A percentile compares a stretch with the other conserved stretches of the same genome.
Conservation (phyloP, 768 basidiomycete species). For the Lepiota subincarnata region DNA sequence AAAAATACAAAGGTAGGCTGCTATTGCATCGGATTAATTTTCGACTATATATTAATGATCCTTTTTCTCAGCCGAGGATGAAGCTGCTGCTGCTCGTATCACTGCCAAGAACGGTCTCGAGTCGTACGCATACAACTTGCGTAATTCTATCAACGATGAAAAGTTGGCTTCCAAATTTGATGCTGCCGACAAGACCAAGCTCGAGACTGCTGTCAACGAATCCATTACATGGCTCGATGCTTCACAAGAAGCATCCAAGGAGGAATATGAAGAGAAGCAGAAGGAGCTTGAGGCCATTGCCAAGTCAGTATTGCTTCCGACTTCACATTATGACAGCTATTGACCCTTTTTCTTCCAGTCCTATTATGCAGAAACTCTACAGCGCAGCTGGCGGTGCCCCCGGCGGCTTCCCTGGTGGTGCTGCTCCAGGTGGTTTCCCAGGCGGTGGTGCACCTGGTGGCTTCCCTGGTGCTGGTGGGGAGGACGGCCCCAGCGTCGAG, state of each 20-base stretch:
- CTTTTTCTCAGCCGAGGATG: slow-evolving; percentile 66
- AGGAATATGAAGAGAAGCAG: slow-evolving; percentile 90
- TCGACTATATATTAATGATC: slow-evolving; percentile 13
- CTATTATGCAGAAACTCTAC: slow-evolving; percentile 72
- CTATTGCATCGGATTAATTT: background rate
- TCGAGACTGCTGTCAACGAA: slow-evolving; percentile 78
- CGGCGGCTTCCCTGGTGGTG: slow-evolving; percentile 60
- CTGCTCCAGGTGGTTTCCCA: slow-evolving; percentile 54
- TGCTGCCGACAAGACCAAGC: slow-evolving; percentile 76
- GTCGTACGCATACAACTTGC: slow-evolving; percentile 93
- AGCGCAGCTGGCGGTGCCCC: slow-evolving; percentile 64
- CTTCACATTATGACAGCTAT: slow-evolving; percentile 8
- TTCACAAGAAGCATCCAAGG: slow-evolving; percentile 88
- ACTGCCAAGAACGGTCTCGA: slow-evolving; percentile 88
- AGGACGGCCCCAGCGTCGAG: slow-evolving; percentile 88
- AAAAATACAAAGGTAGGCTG: slow-evolving; percentile 77
- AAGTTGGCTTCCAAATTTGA: slow-evolving; percentile 89
- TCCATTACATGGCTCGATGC: slow-evolving; percentile 81
- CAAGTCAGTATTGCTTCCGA: slow-evolving; percentile 34
- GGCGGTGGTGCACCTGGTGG: slow-evolving; percentile 50
- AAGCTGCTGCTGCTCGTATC: slow-evolving; percentile 81
- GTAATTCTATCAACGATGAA: slow-evolving; percentile 83
- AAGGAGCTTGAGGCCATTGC: slow-evolving; percentile 89
- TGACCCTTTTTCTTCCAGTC: slow-evolving; percentile 24
- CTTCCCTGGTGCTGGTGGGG: slow-evolving; percentile 60